These are phyloP conservation scores for Quercus alba DNA, from an alignment of 306 rosid genomes.

Conservation along the genomic window DNA sequence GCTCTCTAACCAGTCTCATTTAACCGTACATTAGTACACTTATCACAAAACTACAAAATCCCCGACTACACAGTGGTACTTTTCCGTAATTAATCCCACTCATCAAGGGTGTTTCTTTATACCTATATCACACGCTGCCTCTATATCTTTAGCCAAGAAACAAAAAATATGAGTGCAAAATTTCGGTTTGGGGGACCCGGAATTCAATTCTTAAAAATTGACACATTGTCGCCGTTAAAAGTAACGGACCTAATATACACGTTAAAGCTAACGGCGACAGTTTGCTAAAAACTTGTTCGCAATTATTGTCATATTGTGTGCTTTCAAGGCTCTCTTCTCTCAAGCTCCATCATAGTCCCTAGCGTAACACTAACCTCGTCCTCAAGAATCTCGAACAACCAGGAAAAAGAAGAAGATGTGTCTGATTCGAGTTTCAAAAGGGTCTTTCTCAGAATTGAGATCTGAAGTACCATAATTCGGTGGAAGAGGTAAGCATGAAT, in stretches of 20 bases:
- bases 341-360: background rate
- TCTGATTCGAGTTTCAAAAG: slow-evolving; percentile 10
- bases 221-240: slow-evolving; percentile 13
- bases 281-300: slow-evolving; percentile 15
- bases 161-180: background rate
- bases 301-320: slow-evolving; percentile 24
- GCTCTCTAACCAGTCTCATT: background rate
- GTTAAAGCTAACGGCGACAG: slow-evolving; percentile 22
- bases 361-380: background rate
- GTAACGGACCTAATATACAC: slow-evolving; percentile 10
- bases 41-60: no score
- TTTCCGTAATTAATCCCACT: background rate
- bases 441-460: slow-evolving; percentile 16
- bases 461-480: slow-evolving; percentile 9
- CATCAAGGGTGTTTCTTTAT: slow-evolving; percentile 17
- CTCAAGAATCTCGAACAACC: slow-evolving; percentile 5
- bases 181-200: slow-evolving; percentile 15
- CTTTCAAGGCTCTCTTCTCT: background rate
- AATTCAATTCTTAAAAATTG: slow-evolving; percentile 1
- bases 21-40: background rate
- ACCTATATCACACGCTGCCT: slow-evolving; percentile 3
- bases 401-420: background rate
- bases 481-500: slow-evolving; percentile 17
- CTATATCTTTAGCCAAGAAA: background rate
- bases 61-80: background rate